Evolutionary conservation across 306 rosid genomes (phyloP).

Genomic region (Lotus japonicus): DNA sequence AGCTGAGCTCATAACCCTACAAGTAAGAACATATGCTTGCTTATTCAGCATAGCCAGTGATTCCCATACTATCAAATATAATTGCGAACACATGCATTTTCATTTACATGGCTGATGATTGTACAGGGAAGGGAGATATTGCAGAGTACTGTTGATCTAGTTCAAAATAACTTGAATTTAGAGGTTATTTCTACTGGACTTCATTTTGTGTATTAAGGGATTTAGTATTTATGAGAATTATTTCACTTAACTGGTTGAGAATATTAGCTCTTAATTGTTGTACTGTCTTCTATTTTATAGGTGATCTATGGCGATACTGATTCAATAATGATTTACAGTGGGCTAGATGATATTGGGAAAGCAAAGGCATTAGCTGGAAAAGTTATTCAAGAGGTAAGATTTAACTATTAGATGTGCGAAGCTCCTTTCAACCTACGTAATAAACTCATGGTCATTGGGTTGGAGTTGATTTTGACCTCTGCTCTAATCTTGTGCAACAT

Average conservation of each 20-base stretch:
- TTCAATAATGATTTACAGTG: slow-evolving; percentile 95
- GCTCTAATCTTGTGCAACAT: slow-evolving; percentile 8
- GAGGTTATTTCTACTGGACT: slow-evolving; percentile 54
- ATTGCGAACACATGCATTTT: neutral
- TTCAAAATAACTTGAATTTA: slow-evolving; percentile 79
- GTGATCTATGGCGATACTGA: slow-evolving; percentile 97
- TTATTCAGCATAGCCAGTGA: slow-evolving; percentile 9
- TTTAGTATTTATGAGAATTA: neutral
- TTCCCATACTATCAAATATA: neutral
- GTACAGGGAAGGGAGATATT: slow-evolving; percentile 93
- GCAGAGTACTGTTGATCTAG: slow-evolving; percentile 96
- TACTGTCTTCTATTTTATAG: slow-evolving; percentile 37
- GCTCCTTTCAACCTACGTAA: slow-evolving; percentile 11
- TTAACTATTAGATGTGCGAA: slow-evolving; percentile 14
- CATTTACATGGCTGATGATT: slow-evolving; percentile 25
- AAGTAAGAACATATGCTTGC: slow-evolving; percentile 45
- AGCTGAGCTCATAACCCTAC: slow-evolving; percentile 90
- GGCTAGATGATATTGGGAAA: slow-evolving; percentile 77
- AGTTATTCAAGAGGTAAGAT: slow-evolving; percentile 88
- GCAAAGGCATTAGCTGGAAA: slow-evolving; percentile 73
- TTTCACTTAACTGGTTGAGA: slow-evolving; percentile 12
- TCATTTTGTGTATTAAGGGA: slow-evolving; percentile 18
- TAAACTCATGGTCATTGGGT: neutral
- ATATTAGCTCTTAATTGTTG: slow-evolving; percentile 22
- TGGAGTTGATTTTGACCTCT: slow-evolving; percentile 2